These are phyloP conservation scores for Raffaelea arxii DNA, from an alignment of 2,329 filamentous ascomycete genomes.

Conservation along the genomic window DNA sequence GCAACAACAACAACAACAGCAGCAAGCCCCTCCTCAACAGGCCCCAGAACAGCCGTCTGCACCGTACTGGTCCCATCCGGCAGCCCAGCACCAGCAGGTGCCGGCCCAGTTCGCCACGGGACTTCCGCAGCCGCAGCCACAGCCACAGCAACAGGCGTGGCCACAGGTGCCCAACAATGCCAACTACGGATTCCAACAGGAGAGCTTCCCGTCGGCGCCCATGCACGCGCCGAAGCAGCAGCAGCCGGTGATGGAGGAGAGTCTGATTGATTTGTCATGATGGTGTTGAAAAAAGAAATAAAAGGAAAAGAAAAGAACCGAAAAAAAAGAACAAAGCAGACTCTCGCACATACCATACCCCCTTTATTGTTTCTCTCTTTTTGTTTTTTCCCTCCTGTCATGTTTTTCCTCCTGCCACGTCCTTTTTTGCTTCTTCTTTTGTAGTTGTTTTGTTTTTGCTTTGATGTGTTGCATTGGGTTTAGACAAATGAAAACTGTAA, in stretches of 20 bases:
- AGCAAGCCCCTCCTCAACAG: constrained; percentile 20
- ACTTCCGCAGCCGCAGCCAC: constrained; percentile 24
- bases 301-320: not conserved
- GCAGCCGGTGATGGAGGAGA: constrained; percentile 59
- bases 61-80: constrained; percentile 39
- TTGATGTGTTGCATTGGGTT: not conserved
- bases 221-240: constrained; percentile 49
- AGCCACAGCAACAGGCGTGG: constrained; percentile 18
- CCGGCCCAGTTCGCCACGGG: constrained; percentile 16
- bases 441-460: not conserved
- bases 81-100: constrained; percentile 28
- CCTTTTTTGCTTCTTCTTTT: not conserved
- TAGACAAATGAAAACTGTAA: too few relatives aligned
- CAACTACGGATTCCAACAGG: constrained; percentile 44
- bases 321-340: not conserved
- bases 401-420: too few relatives aligned
- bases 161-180: constrained; percentile 27
- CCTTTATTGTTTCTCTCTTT: not conserved
- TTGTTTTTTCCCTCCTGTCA: not conserved
- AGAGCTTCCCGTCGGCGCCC: constrained; percentile 56
- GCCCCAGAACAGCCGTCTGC: constrained; percentile 21
- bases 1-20: too few relatives aligned
- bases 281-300: not conserved
- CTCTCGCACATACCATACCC: not conserved
- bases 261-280: constrained; percentile 58